A percentile compares a stretch with the other conserved stretches of the same genome.
Evolutionary conservation across 75 land plant genomes (phyloP).

Genomic region (Pinus taeda): DNA sequence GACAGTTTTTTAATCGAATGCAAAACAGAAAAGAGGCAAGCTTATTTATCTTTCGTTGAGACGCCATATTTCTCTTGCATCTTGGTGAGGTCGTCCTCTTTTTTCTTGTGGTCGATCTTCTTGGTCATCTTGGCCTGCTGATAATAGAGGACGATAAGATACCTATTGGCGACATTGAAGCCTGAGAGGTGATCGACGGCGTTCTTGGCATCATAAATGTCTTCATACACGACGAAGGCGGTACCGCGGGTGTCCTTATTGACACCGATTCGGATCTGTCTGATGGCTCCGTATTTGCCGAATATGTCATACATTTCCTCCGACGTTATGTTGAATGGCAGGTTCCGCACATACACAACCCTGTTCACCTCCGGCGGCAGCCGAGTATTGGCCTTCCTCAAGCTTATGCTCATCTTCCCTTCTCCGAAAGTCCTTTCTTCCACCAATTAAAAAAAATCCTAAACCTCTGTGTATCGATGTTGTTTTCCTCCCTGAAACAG

Average conservation of each 20-base stretch:
- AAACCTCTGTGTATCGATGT: too few relatives aligned
- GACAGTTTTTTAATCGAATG: too few relatives aligned
- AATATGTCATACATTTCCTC: slow-evolving; percentile 99
- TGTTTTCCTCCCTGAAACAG: too few relatives aligned
- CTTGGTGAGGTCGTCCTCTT: slow-evolving; percentile 84
- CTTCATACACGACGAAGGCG: slow-evolving; percentile 97
- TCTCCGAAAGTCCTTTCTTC: neutral
- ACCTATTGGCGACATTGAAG: slow-evolving; percentile 94
- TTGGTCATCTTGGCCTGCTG: slow-evolving; percentile 97
- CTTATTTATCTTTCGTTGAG: slow-evolving; percentile 50
- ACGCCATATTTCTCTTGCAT: slow-evolving; percentile 94
- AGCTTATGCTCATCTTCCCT: slow-evolving; percentile 72
- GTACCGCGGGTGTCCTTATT: slow-evolving; percentile 97
- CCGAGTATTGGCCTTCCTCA: slow-evolving; percentile 84
- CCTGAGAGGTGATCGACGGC: slow-evolving; percentile 98
- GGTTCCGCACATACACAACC: slow-evolving; percentile 87
- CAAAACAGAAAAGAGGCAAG: too few relatives aligned
- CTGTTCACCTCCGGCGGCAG: slow-evolving; percentile 97
- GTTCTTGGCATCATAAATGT: slow-evolving; percentile 98
- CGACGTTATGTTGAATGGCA: slow-evolving; percentile 94
- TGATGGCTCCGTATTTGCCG: slow-evolving; percentile 96
- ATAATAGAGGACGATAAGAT: slow-evolving; percentile 88
- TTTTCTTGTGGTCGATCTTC: slow-evolving; percentile 91
- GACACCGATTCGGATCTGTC: slow-evolving; percentile 91
- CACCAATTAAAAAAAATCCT: neutral